Base-by-base conservation (phyloP, 257 asterid genomes). In the Petrea volubilis region DNA sequence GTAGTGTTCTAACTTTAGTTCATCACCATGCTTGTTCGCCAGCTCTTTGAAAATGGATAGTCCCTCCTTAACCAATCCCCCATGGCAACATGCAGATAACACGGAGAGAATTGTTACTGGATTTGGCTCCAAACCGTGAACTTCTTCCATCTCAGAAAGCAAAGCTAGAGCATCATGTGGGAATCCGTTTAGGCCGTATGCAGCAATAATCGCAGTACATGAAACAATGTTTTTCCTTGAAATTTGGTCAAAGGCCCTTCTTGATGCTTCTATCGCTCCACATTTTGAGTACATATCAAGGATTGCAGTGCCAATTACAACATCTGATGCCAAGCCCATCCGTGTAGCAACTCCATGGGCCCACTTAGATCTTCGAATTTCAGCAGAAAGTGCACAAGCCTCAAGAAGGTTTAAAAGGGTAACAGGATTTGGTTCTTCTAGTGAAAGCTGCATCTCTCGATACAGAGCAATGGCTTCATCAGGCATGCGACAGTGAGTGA, bases 281-380 rank as follows among this genome's bases (percentile, higher is more conserved):
- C 96, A 89, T 77, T 90, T 94, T 18, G 98, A 81, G 85, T 91
- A 91, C 96, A 86, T 91, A 67, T 91, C 90, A 31, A 94, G 84
- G 55, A 89, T 77, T 58, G 97, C 95, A 66, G 98, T 94, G 60
- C 96, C 97, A 25, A 89, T 82, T 14, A 83, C 82, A 14, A 84
- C 90, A 43, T 87, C 77, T 20, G 90, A 84, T 25, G 91, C 83
- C 80, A 86, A 53, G 65, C 87, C 92, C 88, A 85, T 85, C 58
- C 95, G 83, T 52, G 82, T 73, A 50, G 89, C 93, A 60, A 86
- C 70, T 7, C 81, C 95, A 46, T 94, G 97, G 70, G 92, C 97
- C 56, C 85, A 83, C 74, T 85, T 90, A 18, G 91, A 85, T 72
- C 76, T 65, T 38, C 75, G 72, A 65, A 91, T 64, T 58, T 94